phyloP scores from a whole-genome alignment of 2,329 filamentous ascomycete genomes.

The Nothophaeocryptopus gaeumannii region DNA sequence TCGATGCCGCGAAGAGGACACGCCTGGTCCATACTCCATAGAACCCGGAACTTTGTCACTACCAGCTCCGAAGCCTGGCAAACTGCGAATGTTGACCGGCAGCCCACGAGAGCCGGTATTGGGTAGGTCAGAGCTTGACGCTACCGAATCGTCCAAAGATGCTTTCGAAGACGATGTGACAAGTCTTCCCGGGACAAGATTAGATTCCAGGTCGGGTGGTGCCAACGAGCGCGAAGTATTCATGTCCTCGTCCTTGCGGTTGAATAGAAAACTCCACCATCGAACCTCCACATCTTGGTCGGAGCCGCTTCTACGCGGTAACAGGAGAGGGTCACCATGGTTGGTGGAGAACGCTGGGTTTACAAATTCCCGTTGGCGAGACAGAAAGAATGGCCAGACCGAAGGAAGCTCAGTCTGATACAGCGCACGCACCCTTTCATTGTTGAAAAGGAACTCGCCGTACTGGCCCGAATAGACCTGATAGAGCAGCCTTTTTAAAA shows the following conservation, averaged over 20 bases:
- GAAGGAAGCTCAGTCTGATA: conserved; percentile 73
- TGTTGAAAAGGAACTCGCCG: conserved; percentile 94
- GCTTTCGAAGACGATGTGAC: conserved; percentile 4
- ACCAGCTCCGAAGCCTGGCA: conserved; percentile 1
- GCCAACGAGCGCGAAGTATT: conserved; percentile 56
- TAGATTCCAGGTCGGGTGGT: conserved; percentile 9
- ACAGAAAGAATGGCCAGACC: conserved; percentile 94
- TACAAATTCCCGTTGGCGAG: conserved; percentile 73
- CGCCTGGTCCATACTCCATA: not conserved
- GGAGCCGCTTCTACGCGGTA: conserved; percentile 55
- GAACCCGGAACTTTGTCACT: not conserved
- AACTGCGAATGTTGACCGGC: not conserved
- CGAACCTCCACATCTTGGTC: conserved; percentile 61
- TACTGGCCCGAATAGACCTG: conserved; percentile 96
- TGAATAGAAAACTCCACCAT: conserved; percentile 92
- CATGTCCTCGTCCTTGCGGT: conserved; percentile 87
- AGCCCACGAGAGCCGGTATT: not conserved
- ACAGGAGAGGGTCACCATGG: conserved; percentile 78
- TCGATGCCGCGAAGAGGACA: conserved; percentile 12
- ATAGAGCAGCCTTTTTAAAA: conserved; percentile 82
- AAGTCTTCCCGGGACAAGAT: not conserved
- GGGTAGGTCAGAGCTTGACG: not conserved
- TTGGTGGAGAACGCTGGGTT: conserved; percentile 75
- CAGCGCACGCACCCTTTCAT: conserved; percentile 73
- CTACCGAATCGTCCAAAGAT: not conserved